Evolutionary conservation across 75 land plant species (phyloP).

Genomic region (Sequoia sempervirens): DNA sequence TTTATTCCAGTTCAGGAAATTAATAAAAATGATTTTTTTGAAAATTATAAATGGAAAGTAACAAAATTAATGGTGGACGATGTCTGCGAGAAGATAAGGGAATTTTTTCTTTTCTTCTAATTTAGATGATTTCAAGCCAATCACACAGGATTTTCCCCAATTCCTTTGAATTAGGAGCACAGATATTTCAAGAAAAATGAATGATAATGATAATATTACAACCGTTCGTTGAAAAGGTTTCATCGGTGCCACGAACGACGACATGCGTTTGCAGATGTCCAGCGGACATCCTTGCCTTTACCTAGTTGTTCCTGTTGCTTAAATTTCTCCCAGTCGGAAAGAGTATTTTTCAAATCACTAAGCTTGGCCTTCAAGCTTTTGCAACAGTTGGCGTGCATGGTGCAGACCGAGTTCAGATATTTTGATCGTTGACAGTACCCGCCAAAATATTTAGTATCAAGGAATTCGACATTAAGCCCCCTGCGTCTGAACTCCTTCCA

Average conservation of each 20-base stretch:
- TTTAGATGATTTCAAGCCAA: too few relatives aligned
- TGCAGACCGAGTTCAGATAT: conserved; percentile 18
- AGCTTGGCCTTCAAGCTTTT: conserved; percentile 33
- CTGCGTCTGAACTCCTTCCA: conserved; percentile 8
- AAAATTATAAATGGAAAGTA: too few relatives aligned
- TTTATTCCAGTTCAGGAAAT: too few relatives aligned
- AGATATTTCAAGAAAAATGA: not conserved
- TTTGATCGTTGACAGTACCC: conserved; percentile 25
- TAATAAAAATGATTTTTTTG: too few relatives aligned
- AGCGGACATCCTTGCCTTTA: not conserved
- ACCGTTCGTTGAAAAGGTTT: not conserved
- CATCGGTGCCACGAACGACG: not conserved
- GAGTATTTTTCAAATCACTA: conserved; percentile 15
- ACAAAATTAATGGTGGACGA: too few relatives aligned
- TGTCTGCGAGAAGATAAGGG: too few relatives aligned
- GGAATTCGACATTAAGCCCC: conserved; percentile 19
- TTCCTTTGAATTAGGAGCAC: too few relatives aligned
- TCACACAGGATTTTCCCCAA: too few relatives aligned
- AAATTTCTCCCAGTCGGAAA: conserved; percentile 13
- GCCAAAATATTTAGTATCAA: conserved; percentile 24
- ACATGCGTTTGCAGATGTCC: not conserved
- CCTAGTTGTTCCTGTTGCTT: not conserved
- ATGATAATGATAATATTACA: too few relatives aligned
- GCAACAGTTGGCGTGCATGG: conserved; percentile 45
- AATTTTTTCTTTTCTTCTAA: too few relatives aligned